Percentiles rank a stretch among this genome's conserved stretches.
These are phyloP conservation scores for Cicer yamashitae DNA, from an alignment of 306 rosid genomes.

Conservation along the genomic window DNA sequence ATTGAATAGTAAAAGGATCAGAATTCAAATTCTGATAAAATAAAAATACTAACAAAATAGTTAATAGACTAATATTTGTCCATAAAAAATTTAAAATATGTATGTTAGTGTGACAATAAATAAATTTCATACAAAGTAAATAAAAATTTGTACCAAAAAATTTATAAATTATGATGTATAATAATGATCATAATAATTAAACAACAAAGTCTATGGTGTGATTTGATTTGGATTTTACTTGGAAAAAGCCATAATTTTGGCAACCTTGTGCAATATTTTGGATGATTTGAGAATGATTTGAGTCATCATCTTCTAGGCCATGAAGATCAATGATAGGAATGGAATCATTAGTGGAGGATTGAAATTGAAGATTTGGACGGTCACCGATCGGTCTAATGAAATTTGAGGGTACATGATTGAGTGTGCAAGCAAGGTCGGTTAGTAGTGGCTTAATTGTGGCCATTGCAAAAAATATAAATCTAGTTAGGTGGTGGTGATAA, in stretches of 20 bases:
- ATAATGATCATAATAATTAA: neutral
- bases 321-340: conserved; percentile 42
- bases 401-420: conserved; percentile 42
- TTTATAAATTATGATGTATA: neutral
- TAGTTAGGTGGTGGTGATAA: neutral
- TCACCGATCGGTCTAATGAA: conserved; percentile 44
- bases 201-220: neutral
- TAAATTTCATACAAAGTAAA: neutral
- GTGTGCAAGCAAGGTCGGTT: conserved; percentile 42
- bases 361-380: conserved; percentile 43
- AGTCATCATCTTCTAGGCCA: neutral
- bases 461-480: conserved; percentile 4
- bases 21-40: too few species aligned
- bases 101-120: neutral
- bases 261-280: conserved; percentile 63
- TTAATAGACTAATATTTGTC: too few species aligned
- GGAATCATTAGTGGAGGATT: neutral
- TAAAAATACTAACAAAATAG: too few species aligned
- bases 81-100: too few species aligned
- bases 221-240: conserved; percentile 46
- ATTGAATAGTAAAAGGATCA: too few species aligned
- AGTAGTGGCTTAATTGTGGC: conserved; percentile 28
- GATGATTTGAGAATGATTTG: conserved; percentile 42
- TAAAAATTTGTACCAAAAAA: neutral
- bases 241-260: conserved; percentile 71